A percentile compares a stretch with the other conserved stretches of the same genome.
Conservation (phyloP, 2,329 filamentous ascomycete species). For the Myriosclerotinia curreyana region DNA sequence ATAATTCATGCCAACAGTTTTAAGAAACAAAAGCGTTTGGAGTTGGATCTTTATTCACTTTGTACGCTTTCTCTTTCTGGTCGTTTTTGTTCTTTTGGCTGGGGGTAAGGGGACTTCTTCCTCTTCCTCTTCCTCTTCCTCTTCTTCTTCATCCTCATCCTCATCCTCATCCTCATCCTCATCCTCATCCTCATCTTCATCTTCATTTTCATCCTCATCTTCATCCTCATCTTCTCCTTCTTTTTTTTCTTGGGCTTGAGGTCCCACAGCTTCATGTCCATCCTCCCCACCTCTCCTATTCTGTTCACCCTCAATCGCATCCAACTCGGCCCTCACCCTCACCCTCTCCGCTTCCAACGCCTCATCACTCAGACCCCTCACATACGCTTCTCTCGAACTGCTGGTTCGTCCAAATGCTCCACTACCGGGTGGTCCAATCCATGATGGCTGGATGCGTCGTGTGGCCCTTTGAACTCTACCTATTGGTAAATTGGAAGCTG, state of each 20-base stretch:
- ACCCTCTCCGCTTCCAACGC: neutral
- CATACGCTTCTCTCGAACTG: neutral
- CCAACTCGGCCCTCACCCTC: neutral
- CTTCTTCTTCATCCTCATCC: neutral
- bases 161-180: neutral
- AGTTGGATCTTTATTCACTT: no score
- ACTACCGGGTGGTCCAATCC: neutral
- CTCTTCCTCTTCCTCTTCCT: neutral
- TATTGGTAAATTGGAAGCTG: neutral
- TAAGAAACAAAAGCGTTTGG: no score
- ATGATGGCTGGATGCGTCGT: neutral
- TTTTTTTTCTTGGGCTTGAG: no score
- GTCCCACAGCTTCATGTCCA: no score
- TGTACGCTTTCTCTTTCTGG: neutral
- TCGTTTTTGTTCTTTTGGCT: neutral
- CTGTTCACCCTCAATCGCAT: neutral
- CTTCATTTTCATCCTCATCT: no score
- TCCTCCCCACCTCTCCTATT: no score
- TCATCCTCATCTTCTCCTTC: neutral
- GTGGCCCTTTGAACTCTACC: neutral
- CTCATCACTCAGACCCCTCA: neutral
- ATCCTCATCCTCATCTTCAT: neutral
- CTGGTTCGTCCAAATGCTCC: neutral
- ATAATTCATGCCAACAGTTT: no score
- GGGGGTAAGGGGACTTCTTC: neutral